Conservation (phyloP, 495 filamentous ascomycete genomes). For the Penicillium arizonense region DNA sequence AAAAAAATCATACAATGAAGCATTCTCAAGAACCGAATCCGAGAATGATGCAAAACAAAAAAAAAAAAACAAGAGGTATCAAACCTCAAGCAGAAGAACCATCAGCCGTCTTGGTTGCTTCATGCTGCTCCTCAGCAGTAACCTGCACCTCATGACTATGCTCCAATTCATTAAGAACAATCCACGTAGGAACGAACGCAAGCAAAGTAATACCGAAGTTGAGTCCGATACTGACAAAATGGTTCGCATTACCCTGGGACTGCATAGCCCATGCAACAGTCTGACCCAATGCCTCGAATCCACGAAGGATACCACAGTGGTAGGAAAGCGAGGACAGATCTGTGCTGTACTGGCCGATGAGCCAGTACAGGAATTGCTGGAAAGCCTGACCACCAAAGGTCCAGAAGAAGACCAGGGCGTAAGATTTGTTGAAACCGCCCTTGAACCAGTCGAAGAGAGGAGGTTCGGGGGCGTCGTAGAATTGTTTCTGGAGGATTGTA, state of each 20-base stretch:
- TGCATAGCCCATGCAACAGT: constrained; percentile 38
- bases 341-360: constrained; percentile 33
- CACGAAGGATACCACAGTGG: constrained; percentile 32
- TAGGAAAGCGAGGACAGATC: constrained; percentile 32
- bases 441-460: constrained; percentile 35
- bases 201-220: constrained; percentile 35
- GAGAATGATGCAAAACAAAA: constrained; percentile 1
- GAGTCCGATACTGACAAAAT: constrained; percentile 35
- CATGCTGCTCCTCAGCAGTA: constrained; percentile 17
- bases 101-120: constrained; percentile 2
- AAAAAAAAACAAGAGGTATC: neutral
- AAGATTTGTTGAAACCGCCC: constrained; percentile 29
- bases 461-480: constrained; percentile 22
- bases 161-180: constrained; percentile 31
- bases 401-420: constrained; percentile 36
- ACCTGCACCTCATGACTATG: constrained; percentile 34
- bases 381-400: constrained; percentile 31
- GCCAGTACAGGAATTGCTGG: constrained; percentile 37
- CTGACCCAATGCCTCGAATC: constrained; percentile 33
- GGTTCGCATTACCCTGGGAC: constrained; percentile 29
- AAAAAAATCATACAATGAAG: neutral
- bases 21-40: neutral
- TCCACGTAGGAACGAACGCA: constrained; percentile 32
- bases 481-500: constrained; percentile 28
- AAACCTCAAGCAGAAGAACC: neutral